A percentile compares a stretch with the other conserved stretches of the same genome.
Evolutionary conservation across 768 basidiomycete genomes (phyloP).

Genomic region (Serendipita sp.): DNA sequence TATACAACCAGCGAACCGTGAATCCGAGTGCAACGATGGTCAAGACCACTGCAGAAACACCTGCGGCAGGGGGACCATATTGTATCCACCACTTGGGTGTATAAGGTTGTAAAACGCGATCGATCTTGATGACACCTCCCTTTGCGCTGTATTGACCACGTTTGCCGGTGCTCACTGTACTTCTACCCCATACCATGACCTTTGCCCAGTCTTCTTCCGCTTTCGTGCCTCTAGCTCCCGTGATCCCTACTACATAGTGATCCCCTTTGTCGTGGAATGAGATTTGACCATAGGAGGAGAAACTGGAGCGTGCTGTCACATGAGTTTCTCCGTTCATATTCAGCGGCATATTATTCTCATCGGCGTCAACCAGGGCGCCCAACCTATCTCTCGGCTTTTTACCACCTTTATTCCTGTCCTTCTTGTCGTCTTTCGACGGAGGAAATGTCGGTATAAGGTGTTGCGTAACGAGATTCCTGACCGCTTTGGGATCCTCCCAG

Average conservation of each 20-base stretch:
- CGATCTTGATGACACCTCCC: slow-evolving; percentile 82
- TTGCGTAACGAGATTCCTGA: slow-evolving; percentile 51
- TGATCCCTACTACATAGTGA: slow-evolving; percentile 25
- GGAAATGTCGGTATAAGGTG: slow-evolving; percentile 46
- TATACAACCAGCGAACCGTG: slow-evolving; percentile 50
- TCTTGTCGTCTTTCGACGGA: slow-evolving; percentile 9
- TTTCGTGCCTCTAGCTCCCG: slow-evolving; percentile 22
- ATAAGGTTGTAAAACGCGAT: slow-evolving; percentile 70
- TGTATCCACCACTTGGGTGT: slow-evolving; percentile 70
- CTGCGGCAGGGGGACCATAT: slow-evolving; percentile 52
- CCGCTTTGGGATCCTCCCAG: slow-evolving; percentile 35
- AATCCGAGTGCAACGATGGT: slow-evolving; percentile 48
- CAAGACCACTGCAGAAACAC: slow-evolving; percentile 40
- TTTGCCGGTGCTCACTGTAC: not conserved
- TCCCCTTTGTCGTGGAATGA: not conserved
- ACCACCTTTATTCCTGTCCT: slow-evolving; percentile 6
- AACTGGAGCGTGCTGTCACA: slow-evolving; percentile 50
- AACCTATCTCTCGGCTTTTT: slow-evolving; percentile 13
- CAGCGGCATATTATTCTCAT: slow-evolving; percentile 60
- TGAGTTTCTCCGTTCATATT: slow-evolving; percentile 50
- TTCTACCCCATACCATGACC: slow-evolving; percentile 49
- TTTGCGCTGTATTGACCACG: slow-evolving; percentile 52
- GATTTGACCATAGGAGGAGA: slow-evolving; percentile 27
- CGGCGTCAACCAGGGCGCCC: slow-evolving; percentile 18
- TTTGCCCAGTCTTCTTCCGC: slow-evolving; percentile 25